Base-by-base conservation (phyloP, 345 rosid genomes). In the Citrus sp. region DNA sequence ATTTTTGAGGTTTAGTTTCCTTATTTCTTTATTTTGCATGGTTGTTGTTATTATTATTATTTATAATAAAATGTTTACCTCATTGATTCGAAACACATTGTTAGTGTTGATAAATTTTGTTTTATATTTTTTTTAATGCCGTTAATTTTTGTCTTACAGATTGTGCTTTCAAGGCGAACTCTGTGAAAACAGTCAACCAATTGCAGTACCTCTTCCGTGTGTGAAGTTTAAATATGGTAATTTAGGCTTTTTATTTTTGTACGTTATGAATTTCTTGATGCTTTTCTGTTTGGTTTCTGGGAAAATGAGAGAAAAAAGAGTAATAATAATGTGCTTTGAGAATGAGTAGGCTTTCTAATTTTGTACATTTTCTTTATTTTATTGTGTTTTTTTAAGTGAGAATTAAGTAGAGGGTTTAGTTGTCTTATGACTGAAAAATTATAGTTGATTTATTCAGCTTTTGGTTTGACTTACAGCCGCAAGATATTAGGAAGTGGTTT, bases 401-500 rank as follows among this genome's bases (percentile, higher is more conserved):
- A 64, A 21, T 28, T 74, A 42, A 55, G 9, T n/a, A 1, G 21
- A 19, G 32, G 40, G 30, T 40, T 27, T 63, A 63, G 28, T 46
- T 46, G 64, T 37, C 40, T 22, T 34, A 13, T 42, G 56, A 22
- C 25, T 28, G 24, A 51, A 62, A 63, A 54, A 22, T 62, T 34
- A 24, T 24, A 40, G 9, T 46, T 76, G 9, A 9, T 61, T 3
- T 22, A 54, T 58, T 37, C 9, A 56, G 66, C 27, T 73, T 54
- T 54, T 67, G 40, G 68, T 77, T 76, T 76, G 78, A 61, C 74
- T 84, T 81, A 78, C 90, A 95, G 99, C 92, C 95, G 24, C 78
- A 75, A 49, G 99, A 92, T 87, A 96, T 96, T 80, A 87, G 99
- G 85, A 96, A 94, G 82, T 96, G 99, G 99, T 89, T 96, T 54